Conservation (phyloP, 202 grass and related monocot species). For the Setaria italica region DNA sequence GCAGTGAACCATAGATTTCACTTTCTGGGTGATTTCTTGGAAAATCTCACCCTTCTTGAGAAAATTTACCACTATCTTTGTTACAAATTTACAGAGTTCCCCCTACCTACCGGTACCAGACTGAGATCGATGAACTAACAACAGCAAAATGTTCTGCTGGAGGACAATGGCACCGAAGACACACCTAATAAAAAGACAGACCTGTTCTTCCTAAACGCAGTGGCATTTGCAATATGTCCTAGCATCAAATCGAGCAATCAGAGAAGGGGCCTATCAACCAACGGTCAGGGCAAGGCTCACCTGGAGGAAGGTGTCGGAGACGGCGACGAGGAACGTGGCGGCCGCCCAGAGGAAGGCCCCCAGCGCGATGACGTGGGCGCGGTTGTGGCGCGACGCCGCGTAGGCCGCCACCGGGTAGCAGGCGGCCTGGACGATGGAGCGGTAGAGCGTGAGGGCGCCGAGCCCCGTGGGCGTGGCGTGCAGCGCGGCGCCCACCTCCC, state of each 20-base stretch:
- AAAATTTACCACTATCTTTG: background rate
- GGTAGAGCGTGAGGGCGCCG: slow-evolving; percentile 74
- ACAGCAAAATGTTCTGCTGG: background rate
- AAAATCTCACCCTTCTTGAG: background rate
- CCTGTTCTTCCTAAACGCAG: background rate
- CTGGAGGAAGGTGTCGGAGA: slow-evolving; percentile 85
- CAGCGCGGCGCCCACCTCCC: slow-evolving; percentile 72
- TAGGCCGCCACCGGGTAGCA: slow-evolving; percentile 80
- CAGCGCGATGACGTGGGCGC: slow-evolving; percentile 70
- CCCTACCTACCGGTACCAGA: background rate
- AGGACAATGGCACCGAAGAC: background rate
- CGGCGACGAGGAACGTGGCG: slow-evolving; percentile 81
- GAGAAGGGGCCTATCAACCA: background rate
- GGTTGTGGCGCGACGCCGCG: slow-evolving; percentile 70
- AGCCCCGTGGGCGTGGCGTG: slow-evolving; percentile 70
- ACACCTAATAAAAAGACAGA: background rate
- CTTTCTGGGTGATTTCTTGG: background rate
- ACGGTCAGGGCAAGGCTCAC: slow-evolving; percentile 9
- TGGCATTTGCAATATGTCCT: background rate
- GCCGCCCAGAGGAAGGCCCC: slow-evolving; percentile 91
- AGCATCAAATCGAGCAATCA: background rate
- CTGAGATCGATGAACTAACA: background rate
- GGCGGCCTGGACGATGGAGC: slow-evolving; percentile 79
- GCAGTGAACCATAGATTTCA: background rate
- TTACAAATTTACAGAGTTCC: background rate